phyloP scores from a whole-genome alignment of 1,284 basidiomycete species.

The Ustanciosporium gigantosporum region DNA sequence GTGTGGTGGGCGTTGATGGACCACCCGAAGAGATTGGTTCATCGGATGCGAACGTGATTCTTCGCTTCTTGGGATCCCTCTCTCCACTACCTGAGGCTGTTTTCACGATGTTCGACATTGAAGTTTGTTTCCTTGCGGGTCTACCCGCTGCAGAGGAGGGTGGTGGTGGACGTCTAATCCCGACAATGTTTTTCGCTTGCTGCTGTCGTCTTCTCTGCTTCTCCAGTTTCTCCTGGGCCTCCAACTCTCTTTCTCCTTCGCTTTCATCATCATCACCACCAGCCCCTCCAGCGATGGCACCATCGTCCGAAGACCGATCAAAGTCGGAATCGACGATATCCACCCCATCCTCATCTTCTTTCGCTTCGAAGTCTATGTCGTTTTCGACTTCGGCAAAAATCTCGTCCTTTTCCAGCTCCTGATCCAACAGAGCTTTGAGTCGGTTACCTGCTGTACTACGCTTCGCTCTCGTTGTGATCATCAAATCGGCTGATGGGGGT shows the following conservation, averaged over 20 bases:
- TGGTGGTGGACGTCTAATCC: conserved; percentile 6
- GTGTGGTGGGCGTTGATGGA: background rate
- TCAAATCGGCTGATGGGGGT: conserved; percentile 5
- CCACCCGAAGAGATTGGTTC: conserved; percentile 1
- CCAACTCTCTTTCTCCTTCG: conserved; percentile 39
- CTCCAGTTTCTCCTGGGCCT: conserved; percentile 38
- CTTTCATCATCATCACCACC: conserved; percentile 21
- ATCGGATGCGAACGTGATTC: conserved; percentile 23
- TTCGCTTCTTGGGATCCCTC: conserved; percentile 6
- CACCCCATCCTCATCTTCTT: conserved; percentile 48
- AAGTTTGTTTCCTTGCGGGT: background rate
- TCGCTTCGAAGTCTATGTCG: conserved; percentile 50
- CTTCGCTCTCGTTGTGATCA: conserved; percentile 37
- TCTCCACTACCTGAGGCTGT: background rate
- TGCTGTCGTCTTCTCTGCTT: conserved; percentile 25
- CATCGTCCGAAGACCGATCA: conserved; percentile 45
- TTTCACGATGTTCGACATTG: background rate
- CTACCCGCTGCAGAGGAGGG: no score
- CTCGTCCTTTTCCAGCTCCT: conserved; percentile 53
- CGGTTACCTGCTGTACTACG: conserved; percentile 43
- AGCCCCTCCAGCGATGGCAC: conserved; percentile 14
- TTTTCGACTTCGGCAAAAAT: conserved; percentile 54
- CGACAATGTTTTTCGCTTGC: conserved; percentile 4
- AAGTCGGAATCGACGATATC: conserved; percentile 59
- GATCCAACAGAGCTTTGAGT: conserved; percentile 53